Percentiles rank a stretch among this genome's conserved stretches.
Conservation (phyloP, 371 early-diverging fungal species). For the Cokeromyces recurvatus region DNA sequence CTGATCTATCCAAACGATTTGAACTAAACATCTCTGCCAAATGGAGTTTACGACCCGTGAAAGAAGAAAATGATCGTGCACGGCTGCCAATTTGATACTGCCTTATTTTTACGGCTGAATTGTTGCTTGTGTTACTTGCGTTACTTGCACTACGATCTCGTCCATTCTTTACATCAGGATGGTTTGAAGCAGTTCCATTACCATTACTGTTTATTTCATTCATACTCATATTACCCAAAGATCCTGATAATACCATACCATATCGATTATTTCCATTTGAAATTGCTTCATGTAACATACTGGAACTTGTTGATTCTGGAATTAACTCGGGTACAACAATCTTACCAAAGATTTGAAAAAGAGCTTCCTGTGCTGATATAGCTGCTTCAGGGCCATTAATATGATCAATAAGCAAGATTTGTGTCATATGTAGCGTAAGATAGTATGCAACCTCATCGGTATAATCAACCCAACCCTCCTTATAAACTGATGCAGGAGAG, state of each 20-base stretch:
- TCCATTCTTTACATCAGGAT: not conserved
- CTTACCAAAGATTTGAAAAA: constrained; percentile 62
- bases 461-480: constrained; percentile 38
- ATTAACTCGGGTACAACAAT: constrained; percentile 37
- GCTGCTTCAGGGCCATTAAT: constrained; percentile 49
- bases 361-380: constrained; percentile 43
- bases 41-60: constrained; percentile 16
- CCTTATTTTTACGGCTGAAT: no score
- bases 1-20: not conserved
- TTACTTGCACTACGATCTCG: constrained; percentile 23
- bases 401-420: constrained; percentile 45
- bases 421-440: constrained; percentile 57
- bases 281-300: constrained; percentile 12
- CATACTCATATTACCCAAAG: constrained; percentile 21
- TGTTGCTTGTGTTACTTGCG: not conserved
- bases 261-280: constrained; percentile 14
- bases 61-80: constrained; percentile 13
- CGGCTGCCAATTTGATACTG: constrained; percentile 1
- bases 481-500: constrained; percentile 1
- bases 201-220: not conserved
- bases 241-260: constrained; percentile 25
- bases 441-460: constrained; percentile 31
- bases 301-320: constrained; percentile 2
- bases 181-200: not conserved
- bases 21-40: constrained; percentile 17